A percentile compares a stretch with the other conserved stretches of the same genome.
These are phyloP conservation scores for Plantago elongata DNA, from an alignment of 257 asterid species.

Conservation along the genomic window DNA sequence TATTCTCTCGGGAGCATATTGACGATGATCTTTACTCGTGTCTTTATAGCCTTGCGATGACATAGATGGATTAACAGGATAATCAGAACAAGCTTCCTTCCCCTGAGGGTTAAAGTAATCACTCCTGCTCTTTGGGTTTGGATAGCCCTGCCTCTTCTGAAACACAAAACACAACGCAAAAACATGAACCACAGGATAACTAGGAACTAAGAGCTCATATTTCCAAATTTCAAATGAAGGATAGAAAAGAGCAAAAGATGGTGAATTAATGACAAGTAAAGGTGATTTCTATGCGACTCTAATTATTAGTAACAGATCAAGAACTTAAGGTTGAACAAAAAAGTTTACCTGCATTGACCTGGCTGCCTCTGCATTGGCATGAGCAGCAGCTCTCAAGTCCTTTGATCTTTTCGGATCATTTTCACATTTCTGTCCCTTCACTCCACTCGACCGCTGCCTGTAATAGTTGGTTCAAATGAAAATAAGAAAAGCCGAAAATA, in stretches of 20 bases:
- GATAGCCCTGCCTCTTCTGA: slow-evolving; percentile 56
- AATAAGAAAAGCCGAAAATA: not conserved
- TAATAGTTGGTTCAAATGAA: slow-evolving; percentile 18
- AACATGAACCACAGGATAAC: not conserved
- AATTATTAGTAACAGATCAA: not conserved
- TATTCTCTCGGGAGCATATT: slow-evolving; percentile 27
- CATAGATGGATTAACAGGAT: slow-evolving; percentile 31
- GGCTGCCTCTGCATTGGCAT: slow-evolving; percentile 40
- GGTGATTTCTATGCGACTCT: not conserved
- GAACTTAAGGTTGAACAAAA: not conserved
- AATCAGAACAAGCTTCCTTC: slow-evolving; percentile 34
- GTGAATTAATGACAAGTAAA: too few species aligned
- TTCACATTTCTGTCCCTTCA: slow-evolving; percentile 45
- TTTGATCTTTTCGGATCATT: slow-evolving; percentile 39
- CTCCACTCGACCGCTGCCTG: slow-evolving; percentile 57
- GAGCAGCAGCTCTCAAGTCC: slow-evolving; percentile 46
- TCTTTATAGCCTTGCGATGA: slow-evolving; percentile 32
- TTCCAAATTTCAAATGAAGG: not conserved
- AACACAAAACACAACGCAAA: slow-evolving; percentile 10
- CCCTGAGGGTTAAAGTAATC: slow-evolving; percentile 33
- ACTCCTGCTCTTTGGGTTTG: slow-evolving; percentile 39
- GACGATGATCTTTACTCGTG: slow-evolving; percentile 30
- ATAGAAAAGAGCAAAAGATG: not conserved
- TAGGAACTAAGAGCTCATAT: not conserved
- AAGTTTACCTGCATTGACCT: slow-evolving; percentile 49